phyloP scores from a whole-genome alignment of 2,329 filamentous ascomycete genomes.

The Nigrospora osmanthi region DNA sequence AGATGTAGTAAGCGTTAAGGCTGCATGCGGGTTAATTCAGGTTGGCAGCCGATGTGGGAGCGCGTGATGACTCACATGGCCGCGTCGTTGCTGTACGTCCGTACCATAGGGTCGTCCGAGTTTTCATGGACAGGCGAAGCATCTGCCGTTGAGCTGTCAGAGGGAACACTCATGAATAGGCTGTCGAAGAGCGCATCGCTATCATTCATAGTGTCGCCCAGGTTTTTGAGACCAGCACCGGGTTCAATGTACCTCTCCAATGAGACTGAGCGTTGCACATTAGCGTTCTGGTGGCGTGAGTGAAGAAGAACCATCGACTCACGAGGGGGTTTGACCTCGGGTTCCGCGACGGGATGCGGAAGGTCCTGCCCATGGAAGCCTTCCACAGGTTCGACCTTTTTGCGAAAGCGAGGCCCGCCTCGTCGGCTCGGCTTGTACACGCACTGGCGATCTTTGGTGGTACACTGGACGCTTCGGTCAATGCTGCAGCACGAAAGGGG shows the following conservation, averaged over 20 bases:
- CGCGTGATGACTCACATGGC: slow-evolving; percentile 25
- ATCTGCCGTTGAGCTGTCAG: slow-evolving; percentile 11
- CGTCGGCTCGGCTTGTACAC: slow-evolving; percentile 34
- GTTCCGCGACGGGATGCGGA: background rate
- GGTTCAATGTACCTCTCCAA: slow-evolving; percentile 35
- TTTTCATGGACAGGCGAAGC: slow-evolving; percentile 3
- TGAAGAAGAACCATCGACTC: slow-evolving; percentile 8
- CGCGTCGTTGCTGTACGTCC: slow-evolving; percentile 30
- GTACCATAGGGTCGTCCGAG: slow-evolving; percentile 24
- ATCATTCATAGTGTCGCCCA: slow-evolving; percentile 36
- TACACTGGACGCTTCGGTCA: slow-evolving; percentile 23
- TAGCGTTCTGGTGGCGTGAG: slow-evolving; percentile 2
- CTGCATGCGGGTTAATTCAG: slow-evolving; percentile 12
- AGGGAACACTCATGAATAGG: slow-evolving; percentile 21
- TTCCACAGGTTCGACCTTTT: slow-evolving; percentile 21
- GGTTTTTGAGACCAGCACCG: slow-evolving; percentile 36
- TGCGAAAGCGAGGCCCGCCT: slow-evolving; percentile 33
- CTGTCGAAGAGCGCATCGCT: slow-evolving; percentile 40
- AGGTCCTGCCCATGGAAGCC: background rate
- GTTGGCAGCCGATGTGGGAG: too few relatives aligned
- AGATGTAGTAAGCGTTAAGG: slow-evolving; percentile 42
- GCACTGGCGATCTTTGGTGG: slow-evolving; percentile 30
- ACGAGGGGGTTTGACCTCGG: background rate
- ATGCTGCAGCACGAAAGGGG: background rate
- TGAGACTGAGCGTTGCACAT: slow-evolving; percentile 18